Percentiles rank a stretch among this genome's conserved stretches.
Conservation (phyloP, 208 protist genomes). For the Naegleria gruberi region DNA sequence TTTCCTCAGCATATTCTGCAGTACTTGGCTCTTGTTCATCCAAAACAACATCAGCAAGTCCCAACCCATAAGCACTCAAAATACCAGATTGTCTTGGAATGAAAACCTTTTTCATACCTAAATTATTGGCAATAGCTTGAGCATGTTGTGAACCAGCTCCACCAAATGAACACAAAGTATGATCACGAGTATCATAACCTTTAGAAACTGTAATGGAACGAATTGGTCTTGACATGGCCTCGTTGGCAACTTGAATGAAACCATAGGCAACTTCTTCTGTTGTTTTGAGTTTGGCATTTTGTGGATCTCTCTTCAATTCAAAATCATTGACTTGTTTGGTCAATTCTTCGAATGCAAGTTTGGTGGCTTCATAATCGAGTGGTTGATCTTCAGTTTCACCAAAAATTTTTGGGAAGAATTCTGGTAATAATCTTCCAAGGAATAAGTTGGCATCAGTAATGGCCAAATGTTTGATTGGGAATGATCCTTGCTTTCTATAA, state of each 20-base stretch:
- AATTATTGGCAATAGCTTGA: constrained; percentile 72
- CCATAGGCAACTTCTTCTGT: constrained; percentile 74
- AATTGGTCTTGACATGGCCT: constrained; percentile 88
- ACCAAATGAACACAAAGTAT: constrained; percentile 80
- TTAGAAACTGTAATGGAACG: constrained; percentile 76
- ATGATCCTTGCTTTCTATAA: constrained; percentile 75
- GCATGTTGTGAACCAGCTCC: constrained; percentile 85
- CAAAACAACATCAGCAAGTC: constrained; percentile 76
- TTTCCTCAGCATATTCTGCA: constrained; percentile 29
- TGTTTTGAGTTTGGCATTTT: constrained; percentile 34
- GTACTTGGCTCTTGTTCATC: constrained; percentile 62
- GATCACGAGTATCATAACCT: constrained; percentile 66
- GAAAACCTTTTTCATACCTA: constrained; percentile 66
- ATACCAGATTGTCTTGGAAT: constrained; percentile 42
- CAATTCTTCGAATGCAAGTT: constrained; percentile 55
- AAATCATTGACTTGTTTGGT: constrained; percentile 49
- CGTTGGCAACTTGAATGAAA: constrained; percentile 85
- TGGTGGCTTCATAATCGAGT: constrained; percentile 49
- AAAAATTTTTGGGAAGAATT: constrained; percentile 89
- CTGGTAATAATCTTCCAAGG: constrained; percentile 72
- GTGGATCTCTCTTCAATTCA: constrained; percentile 19
- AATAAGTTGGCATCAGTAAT: constrained; percentile 89
- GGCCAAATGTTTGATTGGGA: constrained; percentile 47
- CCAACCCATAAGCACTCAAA: constrained; percentile 72
- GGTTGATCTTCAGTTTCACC: constrained; percentile 61